A percentile compares a stretch with the other conserved stretches of the same genome.
phyloP scores from a whole-genome alignment of 768 basidiomycete genomes.

The Lepiota venenata region DNA sequence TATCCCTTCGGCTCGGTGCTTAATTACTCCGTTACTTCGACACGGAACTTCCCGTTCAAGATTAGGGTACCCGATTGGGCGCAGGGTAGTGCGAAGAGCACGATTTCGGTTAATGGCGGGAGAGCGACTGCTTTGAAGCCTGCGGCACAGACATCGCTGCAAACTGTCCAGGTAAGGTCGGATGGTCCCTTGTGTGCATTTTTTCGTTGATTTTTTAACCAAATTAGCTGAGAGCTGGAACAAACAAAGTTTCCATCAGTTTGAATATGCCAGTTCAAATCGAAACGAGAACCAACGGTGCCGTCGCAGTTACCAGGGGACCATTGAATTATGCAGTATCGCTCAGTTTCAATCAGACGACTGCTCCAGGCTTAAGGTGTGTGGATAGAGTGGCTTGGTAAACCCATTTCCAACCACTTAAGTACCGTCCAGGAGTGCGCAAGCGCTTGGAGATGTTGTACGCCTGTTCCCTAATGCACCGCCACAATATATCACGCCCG shows the following conservation, averaged over 20 bases:
- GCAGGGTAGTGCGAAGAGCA: slow-evolving; percentile 27
- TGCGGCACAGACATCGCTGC: slow-evolving; percentile 26
- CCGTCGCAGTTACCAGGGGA: slow-evolving; percentile 34
- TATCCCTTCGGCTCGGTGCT: slow-evolving; percentile 38
- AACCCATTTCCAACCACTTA: neutral
- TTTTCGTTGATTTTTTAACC: neutral
- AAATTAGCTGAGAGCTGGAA: slow-evolving; percentile 19
- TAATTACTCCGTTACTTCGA: slow-evolving; percentile 31
- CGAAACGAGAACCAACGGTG: slow-evolving; percentile 31
- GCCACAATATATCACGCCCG: slow-evolving; percentile 30
- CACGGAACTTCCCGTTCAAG: slow-evolving; percentile 30
- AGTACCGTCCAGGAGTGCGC: slow-evolving; percentile 26
- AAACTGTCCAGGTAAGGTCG: slow-evolving; percentile 26
- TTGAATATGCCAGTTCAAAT: slow-evolving; percentile 31
- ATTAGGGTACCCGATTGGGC: slow-evolving; percentile 38
- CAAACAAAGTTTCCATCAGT: slow-evolving; percentile 26
- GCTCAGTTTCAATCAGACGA: slow-evolving; percentile 30
- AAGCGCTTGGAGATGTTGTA: slow-evolving; percentile 31
- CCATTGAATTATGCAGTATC: slow-evolving; percentile 36
- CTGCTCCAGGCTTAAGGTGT: slow-evolving; percentile 29
- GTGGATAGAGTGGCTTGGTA: neutral
- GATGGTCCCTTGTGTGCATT: neutral
- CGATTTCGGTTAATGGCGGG: slow-evolving; percentile 28
- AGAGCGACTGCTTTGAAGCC: slow-evolving; percentile 19
- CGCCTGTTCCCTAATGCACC: slow-evolving; percentile 35